Conservation (phyloP, 106 monocot species). For the Cymbidium sinense region DNA sequence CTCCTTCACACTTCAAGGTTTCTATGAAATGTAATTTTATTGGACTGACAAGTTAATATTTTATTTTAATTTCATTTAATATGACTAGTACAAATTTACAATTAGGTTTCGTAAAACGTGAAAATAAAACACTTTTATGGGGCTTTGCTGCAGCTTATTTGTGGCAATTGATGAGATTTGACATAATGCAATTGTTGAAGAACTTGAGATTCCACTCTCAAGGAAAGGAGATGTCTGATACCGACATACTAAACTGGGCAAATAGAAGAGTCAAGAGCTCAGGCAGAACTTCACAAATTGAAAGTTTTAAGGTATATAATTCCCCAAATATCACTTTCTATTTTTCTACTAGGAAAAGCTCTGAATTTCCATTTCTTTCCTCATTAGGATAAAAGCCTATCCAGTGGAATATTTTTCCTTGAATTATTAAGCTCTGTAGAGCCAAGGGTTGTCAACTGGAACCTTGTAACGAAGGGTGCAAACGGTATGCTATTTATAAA, state of each 20-base stretch:
- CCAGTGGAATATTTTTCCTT: slow-evolving; percentile 39
- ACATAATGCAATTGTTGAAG: slow-evolving; percentile 74
- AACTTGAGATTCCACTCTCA: slow-evolving; percentile 74
- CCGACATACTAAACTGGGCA: slow-evolving; percentile 84
- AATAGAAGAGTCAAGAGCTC: slow-evolving; percentile 62
- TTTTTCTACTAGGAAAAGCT: not conserved
- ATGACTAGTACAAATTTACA: not conserved
- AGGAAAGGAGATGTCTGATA: slow-evolving; percentile 76
- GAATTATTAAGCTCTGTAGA: slow-evolving; percentile 57
- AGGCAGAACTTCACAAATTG: slow-evolving; percentile 59
- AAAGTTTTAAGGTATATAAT: slow-evolving; percentile 68
- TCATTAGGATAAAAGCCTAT: slow-evolving; percentile 34
- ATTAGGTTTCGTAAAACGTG: not conserved
- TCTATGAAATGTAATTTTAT: not conserved
- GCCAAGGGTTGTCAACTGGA: slow-evolving; percentile 75
- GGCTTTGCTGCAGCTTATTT: slow-evolving; percentile 12
- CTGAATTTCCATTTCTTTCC: not conserved
- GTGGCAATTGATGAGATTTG: slow-evolving; percentile 92
- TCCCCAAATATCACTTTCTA: not conserved
- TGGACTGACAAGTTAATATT: not conserved
- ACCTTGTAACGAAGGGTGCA: slow-evolving; percentile 67
- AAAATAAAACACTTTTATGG: not conserved
- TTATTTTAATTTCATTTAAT: not conserved
- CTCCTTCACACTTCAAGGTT: not conserved
- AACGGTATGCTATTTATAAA: slow-evolving; percentile 34